Percentiles rank a stretch among this genome's conserved stretches.
Evolutionary conservation across 1,284 basidiomycete genomes (phyloP).

Genomic region (Chalciporus sp.): DNA sequence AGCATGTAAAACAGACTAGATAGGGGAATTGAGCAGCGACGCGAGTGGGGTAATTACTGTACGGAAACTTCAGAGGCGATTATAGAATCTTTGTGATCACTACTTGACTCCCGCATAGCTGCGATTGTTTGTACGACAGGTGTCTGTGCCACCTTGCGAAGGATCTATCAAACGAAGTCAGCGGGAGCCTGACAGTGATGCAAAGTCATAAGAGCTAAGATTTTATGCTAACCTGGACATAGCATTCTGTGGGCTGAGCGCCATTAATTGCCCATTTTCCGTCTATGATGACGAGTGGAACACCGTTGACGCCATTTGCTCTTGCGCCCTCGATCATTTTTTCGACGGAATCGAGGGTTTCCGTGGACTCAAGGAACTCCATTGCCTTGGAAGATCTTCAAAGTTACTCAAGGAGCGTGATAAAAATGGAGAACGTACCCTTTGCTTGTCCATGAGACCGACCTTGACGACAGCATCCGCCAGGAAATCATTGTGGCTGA

Average conservation of each 20-base stretch:
- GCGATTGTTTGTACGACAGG: constrained; percentile 2
- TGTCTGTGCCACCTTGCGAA: constrained; percentile 34
- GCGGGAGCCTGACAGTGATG: not conserved
- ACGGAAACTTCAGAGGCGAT: constrained; percentile 18
- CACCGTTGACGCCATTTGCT: constrained; percentile 73
- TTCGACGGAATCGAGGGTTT: constrained; percentile 67
- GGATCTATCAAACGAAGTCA: constrained; percentile 22
- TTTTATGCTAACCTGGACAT: constrained; percentile 57
- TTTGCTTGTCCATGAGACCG: constrained; percentile 60
- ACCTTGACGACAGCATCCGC: constrained; percentile 60
- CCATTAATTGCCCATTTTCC: constrained; percentile 79
- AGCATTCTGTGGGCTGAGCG: constrained; percentile 72
- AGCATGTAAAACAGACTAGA: too few species aligned
- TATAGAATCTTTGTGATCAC: constrained; percentile 25
- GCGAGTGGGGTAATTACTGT: too few species aligned
- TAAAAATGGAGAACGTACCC: constrained; percentile 46
- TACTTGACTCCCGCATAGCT: constrained; percentile 17
- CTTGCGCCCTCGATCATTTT: constrained; percentile 68
- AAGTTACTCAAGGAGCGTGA: not conserved
- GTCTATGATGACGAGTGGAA: constrained; percentile 81
- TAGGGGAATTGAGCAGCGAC: too few species aligned
- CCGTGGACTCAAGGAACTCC: constrained; percentile 68
- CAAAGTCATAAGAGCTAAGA: not conserved
- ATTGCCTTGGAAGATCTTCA: constrained; percentile 42
- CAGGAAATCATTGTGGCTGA: constrained; percentile 60